Conservation (phyloP, 768 basidiomycete genomes). For the Boletus fagicola region DNA sequence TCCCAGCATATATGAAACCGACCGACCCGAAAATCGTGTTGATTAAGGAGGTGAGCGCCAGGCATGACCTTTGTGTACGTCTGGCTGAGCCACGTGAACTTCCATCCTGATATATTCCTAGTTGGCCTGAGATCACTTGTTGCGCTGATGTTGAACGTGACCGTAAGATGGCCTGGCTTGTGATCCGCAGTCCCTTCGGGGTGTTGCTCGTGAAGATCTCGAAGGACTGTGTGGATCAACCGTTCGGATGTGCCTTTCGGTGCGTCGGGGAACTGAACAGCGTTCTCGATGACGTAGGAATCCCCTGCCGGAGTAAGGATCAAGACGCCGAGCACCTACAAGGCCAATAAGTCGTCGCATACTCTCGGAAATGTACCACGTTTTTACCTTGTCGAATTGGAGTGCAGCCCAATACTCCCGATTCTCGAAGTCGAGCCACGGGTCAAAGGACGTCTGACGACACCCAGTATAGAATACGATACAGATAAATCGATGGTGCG, state of each 20-base stretch:
- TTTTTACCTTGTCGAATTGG: constrained; percentile 23
- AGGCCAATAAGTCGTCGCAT: neutral
- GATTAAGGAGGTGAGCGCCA: constrained; percentile 39
- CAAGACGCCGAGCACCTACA: constrained; percentile 45
- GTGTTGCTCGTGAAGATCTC: constrained; percentile 38
- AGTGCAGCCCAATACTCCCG: constrained; percentile 57
- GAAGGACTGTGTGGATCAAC: constrained; percentile 48
- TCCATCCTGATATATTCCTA: constrained; percentile 48
- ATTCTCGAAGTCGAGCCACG: constrained; percentile 56
- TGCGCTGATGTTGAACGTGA: constrained; percentile 52
- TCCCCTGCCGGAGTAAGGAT: constrained; percentile 49
- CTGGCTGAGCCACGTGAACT: constrained; percentile 42
- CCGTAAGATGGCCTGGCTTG: constrained; percentile 23
- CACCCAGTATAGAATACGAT: neutral
- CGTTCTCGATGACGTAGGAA: constrained; percentile 57
- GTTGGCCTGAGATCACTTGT: constrained; percentile 39
- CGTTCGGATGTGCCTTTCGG: constrained; percentile 54
- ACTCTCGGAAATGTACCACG: too few species aligned
- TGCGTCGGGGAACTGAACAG: constrained; percentile 50
- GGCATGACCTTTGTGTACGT: constrained; percentile 42
- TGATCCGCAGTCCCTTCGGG: neutral
- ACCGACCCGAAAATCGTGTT: constrained; percentile 47
- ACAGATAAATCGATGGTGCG: constrained; percentile 6
- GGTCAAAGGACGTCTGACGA: constrained; percentile 44
- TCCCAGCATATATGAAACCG: neutral